Conservation (phyloP, 2,329 filamentous ascomycete species). For the Ceratocystiopsis sp. region DNA sequence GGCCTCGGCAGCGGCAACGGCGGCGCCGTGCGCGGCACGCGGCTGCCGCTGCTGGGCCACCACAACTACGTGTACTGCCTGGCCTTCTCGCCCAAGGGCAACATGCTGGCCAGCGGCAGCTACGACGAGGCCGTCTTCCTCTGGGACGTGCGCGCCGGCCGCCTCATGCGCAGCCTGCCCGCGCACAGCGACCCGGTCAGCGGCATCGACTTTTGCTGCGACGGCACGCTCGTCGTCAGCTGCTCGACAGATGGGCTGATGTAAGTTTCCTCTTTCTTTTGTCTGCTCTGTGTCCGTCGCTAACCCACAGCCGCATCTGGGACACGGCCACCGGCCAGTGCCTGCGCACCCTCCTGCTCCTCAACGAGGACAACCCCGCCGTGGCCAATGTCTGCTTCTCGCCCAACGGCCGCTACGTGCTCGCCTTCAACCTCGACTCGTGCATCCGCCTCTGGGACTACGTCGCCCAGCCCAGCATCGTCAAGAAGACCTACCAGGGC, state of each 20-base stretch:
- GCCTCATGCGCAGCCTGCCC: conserved; percentile 76
- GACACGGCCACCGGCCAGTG: conserved; percentile 92
- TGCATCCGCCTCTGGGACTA: conserved; percentile 93
- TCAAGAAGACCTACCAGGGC: conserved; percentile 94
- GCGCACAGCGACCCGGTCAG: conserved; percentile 91
- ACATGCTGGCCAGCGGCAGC: conserved; percentile 85
- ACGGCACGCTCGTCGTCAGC: conserved; percentile 81
- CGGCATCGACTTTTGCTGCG: conserved; percentile 81
- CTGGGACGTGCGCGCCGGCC: conserved; percentile 83
- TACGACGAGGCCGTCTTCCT: conserved; percentile 96
- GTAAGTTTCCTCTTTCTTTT: conserved; percentile 24
- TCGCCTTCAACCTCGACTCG: conserved; percentile 82
- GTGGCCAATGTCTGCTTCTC: conserved; percentile 83
- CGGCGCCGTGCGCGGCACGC: conserved; percentile 18
- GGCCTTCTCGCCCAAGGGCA: conserved; percentile 94
- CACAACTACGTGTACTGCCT: conserved; percentile 93
- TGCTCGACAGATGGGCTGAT: conserved; percentile 86
- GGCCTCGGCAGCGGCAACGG: conserved; percentile 1
- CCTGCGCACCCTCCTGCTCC: conserved; percentile 81
- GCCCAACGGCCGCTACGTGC: conserved; percentile 82
- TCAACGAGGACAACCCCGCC: conserved; percentile 88
- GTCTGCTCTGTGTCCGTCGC: not conserved
- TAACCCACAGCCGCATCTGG: conserved; percentile 56
- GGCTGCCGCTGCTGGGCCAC: conserved; percentile 57
- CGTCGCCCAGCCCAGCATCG: conserved; percentile 52